Conservation (phyloP, 1,284 basidiomycete genomes). For the Boletus semigastroideus region DNA sequence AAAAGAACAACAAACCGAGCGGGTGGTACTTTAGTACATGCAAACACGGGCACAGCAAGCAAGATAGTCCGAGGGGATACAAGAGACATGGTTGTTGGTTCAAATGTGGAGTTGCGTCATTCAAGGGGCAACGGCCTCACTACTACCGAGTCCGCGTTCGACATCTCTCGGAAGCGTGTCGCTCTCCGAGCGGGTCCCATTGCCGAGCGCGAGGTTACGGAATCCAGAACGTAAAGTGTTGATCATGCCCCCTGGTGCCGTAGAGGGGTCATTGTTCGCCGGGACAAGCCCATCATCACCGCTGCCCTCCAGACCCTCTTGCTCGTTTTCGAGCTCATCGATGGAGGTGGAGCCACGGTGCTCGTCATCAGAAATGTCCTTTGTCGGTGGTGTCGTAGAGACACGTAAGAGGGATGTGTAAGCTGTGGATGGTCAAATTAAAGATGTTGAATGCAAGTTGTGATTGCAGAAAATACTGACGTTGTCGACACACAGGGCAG, state of each 20-base stretch:
- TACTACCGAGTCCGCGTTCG: conserved; percentile 32
- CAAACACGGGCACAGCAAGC: neutral
- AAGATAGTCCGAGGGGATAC: neutral
- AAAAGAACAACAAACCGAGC: neutral
- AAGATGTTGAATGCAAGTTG: neutral
- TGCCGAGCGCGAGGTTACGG: conserved; percentile 28
- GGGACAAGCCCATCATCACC: neutral
- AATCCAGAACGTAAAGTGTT: conserved; percentile 35
- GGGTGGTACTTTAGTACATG: neutral
- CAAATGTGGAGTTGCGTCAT: neutral
- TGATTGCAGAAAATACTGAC: conserved; percentile 44
- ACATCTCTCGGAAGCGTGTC: conserved; percentile 37
- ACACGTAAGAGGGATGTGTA: conserved; percentile 86
- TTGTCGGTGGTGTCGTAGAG: conserved; percentile 67
- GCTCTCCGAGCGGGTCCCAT: conserved; percentile 15
- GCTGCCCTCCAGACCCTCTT: conserved; percentile 11
- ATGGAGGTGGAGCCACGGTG: conserved; percentile 37
- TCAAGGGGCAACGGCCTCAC: conserved; percentile 17
- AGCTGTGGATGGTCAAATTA: conserved; percentile 43
- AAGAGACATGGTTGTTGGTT: neutral
- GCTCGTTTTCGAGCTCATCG: conserved; percentile 32
- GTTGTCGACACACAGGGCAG: conserved; percentile 91
- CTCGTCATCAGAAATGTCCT: conserved; percentile 38
- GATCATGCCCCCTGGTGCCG: conserved; percentile 29
- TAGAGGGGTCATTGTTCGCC: conserved; percentile 12